Base-by-base conservation (phyloP, 2,329 filamentous ascomycete genomes). In the Aspergillus japonicus region DNA sequence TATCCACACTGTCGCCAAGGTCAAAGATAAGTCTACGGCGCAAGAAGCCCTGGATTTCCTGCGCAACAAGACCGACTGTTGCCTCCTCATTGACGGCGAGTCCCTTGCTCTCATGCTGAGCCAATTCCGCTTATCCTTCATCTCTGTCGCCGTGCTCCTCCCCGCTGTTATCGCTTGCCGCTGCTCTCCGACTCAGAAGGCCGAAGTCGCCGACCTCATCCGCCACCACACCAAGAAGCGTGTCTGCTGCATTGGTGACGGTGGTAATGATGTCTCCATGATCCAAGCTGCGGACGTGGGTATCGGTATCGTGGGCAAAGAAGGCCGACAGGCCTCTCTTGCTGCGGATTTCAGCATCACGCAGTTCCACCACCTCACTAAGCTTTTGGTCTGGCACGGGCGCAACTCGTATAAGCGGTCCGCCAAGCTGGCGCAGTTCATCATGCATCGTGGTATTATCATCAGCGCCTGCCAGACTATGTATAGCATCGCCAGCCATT, bases 201-300 rank as follows among this genome's bases (percentile, higher is more conserved):
- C 95, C 47, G 94, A 98, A 69, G 85, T 99, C 44, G 95, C 96
- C 10, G 87, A 86, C 66, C 84, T 98, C 52, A 99, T 99, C 78
- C 91, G 93, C 62, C 86, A 90, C 54, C 89, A 91, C 76, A 99
- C 95, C 21, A 92, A 91, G 76, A 98, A 98, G 77, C 89, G 96
- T 14, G 91, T 98, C 16, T 96, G 93, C 78, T 98, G 95, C 73
- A 99, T 99, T 67, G 95, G 95, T 42, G 95, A 99, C 71, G 95
- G 95, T 66, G 95, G 96, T 68, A 99, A 99, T 77, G 96, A 99
- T 74, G 95, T 99, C 5, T 94, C 89, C 67, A 99, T 99, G 95
- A 99, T 99, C 67, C 95, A 98, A 80, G 94, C 95, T 7, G 95
- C 96, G 0, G 95, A 99, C 71, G 93, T 99, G 0, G 96, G 96